Evolutionary conservation across 345 rosid species (phyloP), one percentile per base, ranked within the genome.

Genomic region (Excoecaria agallocha): DNA sequence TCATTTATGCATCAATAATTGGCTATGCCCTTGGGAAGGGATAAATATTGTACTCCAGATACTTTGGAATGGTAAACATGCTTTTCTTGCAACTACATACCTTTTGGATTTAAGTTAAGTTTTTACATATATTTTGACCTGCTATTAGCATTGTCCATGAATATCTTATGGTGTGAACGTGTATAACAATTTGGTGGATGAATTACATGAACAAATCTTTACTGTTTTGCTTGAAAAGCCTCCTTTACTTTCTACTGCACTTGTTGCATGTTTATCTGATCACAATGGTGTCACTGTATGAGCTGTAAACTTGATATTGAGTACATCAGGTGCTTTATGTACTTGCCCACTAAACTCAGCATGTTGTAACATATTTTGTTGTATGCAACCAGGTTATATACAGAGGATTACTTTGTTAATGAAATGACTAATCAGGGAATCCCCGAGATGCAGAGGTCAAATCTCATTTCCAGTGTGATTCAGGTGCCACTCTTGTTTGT

Each of bases 361-460:
- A 17, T 54, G 37, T 73, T 8, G 7, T 74, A 48, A 59, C 43
- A 62, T 46, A 38, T 60, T 77, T 63, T 71, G 45, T 50, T 72
- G 17, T 19, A 67, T 80, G 56, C 80, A 59, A 73, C 73, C 84
- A 94, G 99, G 85, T 76, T 93, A 72, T 95, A 95, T 72, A 87
- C 99, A 0, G 97, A 95, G 81, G 94, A 90, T 64, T 89, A 89
- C 81, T 91, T 91, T 85, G 66, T 83, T 61, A 95, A 85, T 0
- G 86, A 95, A 84, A 95, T 95, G 97, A 74, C 96, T 74, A 80
- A 81, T 37, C 89, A 87, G 82, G 99, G 94, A 59, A 91, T 93
- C 75, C 99, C 98, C 0, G 99, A 95, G 88, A 95, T 95, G 72
- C 92, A 95, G 80, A 86, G 99, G 76, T 93, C 99, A 78, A 93